Conservation (phyloP, 768 basidiomycete genomes). For the Mycena crocata region DNA sequence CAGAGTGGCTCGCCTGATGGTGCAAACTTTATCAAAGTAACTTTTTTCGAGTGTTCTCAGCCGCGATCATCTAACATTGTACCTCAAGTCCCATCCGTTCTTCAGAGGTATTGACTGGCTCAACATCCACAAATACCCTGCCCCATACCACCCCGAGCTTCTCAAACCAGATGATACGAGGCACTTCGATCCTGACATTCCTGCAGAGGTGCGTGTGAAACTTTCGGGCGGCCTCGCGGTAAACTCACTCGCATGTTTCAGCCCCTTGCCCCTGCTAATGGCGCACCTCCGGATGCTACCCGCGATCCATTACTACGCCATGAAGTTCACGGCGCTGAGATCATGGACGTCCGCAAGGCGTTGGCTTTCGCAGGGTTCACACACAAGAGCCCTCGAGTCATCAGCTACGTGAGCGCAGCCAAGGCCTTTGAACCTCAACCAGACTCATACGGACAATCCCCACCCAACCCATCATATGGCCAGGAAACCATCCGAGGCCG, state of each 20-base stretch:
- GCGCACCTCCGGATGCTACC: conserved; percentile 84
- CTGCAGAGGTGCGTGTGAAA: conserved; percentile 76
- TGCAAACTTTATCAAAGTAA: conserved; percentile 90
- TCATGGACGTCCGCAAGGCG: conserved; percentile 91
- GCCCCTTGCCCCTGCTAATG: conserved; percentile 92
- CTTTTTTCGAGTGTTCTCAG: conserved; percentile 22
- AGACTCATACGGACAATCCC: conserved; percentile 57
- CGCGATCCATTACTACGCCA: conserved; percentile 91
- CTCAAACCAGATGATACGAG: conserved; percentile 86
- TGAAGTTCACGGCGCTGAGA: conserved; percentile 85
- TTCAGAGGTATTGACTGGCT: conserved; percentile 93
- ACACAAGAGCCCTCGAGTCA: conserved; percentile 86
- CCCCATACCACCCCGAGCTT: conserved; percentile 92
- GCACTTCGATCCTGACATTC: conserved; percentile 96
- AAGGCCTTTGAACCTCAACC: conserved; percentile 73
- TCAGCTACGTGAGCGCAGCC: conserved; percentile 82
- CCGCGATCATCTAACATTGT: conserved; percentile 13
- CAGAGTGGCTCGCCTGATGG: conserved; percentile 73
- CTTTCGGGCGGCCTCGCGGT: conserved; percentile 42
- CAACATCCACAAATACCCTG: conserved; percentile 83
- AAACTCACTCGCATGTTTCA: conserved; percentile 56
- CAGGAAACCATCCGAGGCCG: conserved; percentile 71
- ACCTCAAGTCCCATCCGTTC: conserved; percentile 82
- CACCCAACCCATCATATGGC: conserved; percentile 39
- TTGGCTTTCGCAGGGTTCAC: conserved; percentile 93